A percentile compares a stretch with the other conserved stretches of the same genome.
phyloP scores from a whole-genome alignment of 2,329 filamentous ascomycete genomes.

The Dendryphion nanum region DNA sequence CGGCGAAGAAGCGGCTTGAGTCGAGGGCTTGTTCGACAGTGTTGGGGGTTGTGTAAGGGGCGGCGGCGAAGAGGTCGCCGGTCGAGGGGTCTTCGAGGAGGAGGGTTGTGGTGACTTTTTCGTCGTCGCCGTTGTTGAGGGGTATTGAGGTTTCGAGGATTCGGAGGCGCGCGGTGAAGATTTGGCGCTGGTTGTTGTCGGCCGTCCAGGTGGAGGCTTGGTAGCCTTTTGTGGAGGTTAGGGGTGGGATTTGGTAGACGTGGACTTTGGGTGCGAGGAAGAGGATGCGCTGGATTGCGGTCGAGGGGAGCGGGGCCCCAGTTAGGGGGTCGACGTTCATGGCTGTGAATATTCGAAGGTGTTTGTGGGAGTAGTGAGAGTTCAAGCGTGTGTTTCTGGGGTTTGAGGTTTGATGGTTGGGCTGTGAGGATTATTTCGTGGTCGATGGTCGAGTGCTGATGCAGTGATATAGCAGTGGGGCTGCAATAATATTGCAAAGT shows the following conservation, averaged over 20 bases:
- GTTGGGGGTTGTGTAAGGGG: conserved; percentile 66
- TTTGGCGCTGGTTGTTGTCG: conserved; percentile 65
- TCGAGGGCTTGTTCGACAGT: conserved; percentile 77
- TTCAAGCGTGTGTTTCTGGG: background rate
- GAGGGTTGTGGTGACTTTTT: conserved; percentile 69
- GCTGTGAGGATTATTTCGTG: too few species aligned
- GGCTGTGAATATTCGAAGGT: background rate
- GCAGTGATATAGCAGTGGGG: too few species aligned
- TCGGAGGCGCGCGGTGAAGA: conserved; percentile 82
- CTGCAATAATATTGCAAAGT: too few species aligned
- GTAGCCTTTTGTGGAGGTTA: conserved; percentile 76
- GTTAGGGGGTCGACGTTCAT: conserved; percentile 74
- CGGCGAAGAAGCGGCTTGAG: conserved; percentile 79
- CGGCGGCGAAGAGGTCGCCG: conserved; percentile 78
- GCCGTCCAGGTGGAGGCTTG: conserved; percentile 73
- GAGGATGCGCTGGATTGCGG: conserved; percentile 82
- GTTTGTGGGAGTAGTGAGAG: background rate
- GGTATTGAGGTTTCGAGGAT: conserved; percentile 70
- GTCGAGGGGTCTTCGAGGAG: conserved; percentile 73
- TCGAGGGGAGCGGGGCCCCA: conserved; percentile 63
- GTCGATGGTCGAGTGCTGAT: too few species aligned
- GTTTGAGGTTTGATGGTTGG: conserved; percentile 1
- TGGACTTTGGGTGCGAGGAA: conserved; percentile 74
- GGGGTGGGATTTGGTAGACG: conserved; percentile 83
- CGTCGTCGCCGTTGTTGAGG: conserved; percentile 32